Base-by-base conservation (phyloP, 2,329 filamentous ascomycete genomes). In the Penicillium verrucosum region DNA sequence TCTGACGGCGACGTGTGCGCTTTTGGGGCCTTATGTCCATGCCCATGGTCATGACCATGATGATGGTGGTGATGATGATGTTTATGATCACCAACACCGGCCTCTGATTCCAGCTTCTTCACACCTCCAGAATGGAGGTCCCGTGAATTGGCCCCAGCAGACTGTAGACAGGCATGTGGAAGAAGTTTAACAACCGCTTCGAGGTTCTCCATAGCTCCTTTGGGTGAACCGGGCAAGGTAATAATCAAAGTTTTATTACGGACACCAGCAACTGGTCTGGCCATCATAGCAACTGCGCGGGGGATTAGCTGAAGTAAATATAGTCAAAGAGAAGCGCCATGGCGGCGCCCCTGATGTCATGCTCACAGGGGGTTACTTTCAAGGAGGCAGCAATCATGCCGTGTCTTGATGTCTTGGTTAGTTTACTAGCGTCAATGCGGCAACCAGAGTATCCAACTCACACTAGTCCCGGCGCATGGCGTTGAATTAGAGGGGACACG, bases 151-250 rank as follows among this genome's bases (percentile, higher is more conserved):
- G 85, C 86, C 1, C 93, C 94, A 0, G 89, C 85, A 29, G 90
- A 89, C 77, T 97, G 93, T 8, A 89, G 78, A 65, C 94, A 99
- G n/a, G 94, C 94, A 75, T 99, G 94, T 0, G 93, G 92, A 6
- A 99, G 77, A n/a, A 93, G 85, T 70, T 92, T 95, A 60, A 99
- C 78, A 7, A 99, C 81, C 1, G 92, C 87, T 68, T 94, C 86
- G 0, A 99, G 82, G 69, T 97, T 99, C 77, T 99, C 94, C 68
- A 86, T 90, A 9, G 94, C 94, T 1, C 92, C 94, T 73, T 97
- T 97, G 0, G 94, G 94, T 0, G 93, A 97, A 1, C 94, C 94
- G 0, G 94, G 94, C 4, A 99, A 79, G 0, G 94, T 99, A 60
- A 97, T 77, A 25, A 99, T 89, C 51, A 99, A 75, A 0, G 90